Conservation (phyloP, 306 rosid genomes). For the Lathyrus aphaca region DNA sequence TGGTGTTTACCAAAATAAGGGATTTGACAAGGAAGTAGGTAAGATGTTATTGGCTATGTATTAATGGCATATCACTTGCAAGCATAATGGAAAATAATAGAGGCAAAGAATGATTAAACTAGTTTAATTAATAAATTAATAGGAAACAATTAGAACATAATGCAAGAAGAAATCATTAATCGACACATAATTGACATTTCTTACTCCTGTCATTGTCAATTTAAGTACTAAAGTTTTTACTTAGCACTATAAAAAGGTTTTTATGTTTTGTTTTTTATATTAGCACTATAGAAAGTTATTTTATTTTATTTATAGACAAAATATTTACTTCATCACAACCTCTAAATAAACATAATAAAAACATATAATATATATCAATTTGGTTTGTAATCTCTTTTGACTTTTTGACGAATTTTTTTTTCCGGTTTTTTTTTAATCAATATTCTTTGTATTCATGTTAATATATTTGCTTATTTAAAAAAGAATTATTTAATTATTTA, state of each 20-base stretch:
- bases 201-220: slow-evolving; percentile 26
- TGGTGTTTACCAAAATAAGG: slow-evolving; percentile 51
- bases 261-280: no score
- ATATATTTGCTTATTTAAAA: no score
- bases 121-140: slow-evolving; percentile 34
- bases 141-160: slow-evolving; percentile 39
- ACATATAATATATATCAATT: no score
- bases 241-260: not conserved
- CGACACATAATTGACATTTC: slow-evolving; percentile 20
- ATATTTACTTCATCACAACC: no score
- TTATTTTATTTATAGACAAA: not conserved
- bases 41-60: slow-evolving; percentile 42
- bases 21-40: slow-evolving; percentile 59
- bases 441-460: no score
- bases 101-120: slow-evolving; percentile 34
- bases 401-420: no score
- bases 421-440: no score
- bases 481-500: no score
- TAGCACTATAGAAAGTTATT: not conserved
- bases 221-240: not conserved
- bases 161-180: not conserved
- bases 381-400: no score
- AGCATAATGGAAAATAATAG: slow-evolving; percentile 51
- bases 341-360: no score
- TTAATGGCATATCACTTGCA: slow-evolving; percentile 68